Evolutionary conservation across 495 filamentous ascomycete species (phyloP).

Genomic region (Penicillium silybi): DNA sequence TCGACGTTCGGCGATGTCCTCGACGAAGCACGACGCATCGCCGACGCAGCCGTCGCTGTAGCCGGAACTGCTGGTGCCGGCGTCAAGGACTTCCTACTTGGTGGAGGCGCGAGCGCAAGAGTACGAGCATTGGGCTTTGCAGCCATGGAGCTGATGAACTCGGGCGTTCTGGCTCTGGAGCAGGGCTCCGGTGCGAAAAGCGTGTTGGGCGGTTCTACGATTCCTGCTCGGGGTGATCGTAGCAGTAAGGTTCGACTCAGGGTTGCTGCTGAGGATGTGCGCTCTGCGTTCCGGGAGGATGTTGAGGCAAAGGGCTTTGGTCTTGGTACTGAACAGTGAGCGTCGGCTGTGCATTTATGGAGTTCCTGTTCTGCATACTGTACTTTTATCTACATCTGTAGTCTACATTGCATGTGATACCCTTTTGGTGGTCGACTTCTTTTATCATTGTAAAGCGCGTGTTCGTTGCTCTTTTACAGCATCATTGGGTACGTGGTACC

Average conservation of each 20-base stretch:
- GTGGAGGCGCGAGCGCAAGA: conserved; percentile 46
- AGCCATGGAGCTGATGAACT: conserved; percentile 76
- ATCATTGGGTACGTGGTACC: not conserved
- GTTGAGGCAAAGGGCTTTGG: conserved; percentile 74
- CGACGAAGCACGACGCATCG: conserved; percentile 80
- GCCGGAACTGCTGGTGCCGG: conserved; percentile 37
- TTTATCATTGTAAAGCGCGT: not conserved
- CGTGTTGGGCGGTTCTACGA: conserved; percentile 30
- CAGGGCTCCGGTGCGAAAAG: conserved; percentile 35
- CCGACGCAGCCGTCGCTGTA: conserved; percentile 48
- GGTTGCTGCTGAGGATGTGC: conserved; percentile 86
- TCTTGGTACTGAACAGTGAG: conserved; percentile 38
- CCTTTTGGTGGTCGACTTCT: conserved; percentile 3
- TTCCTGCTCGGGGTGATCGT: conserved; percentile 65
- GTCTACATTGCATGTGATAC: conserved; percentile 26
- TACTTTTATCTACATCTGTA: not conserved
- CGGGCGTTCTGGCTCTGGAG: conserved; percentile 83
- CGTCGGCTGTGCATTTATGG: conserved; percentile 4
- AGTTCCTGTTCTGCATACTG: conserved; percentile 5
- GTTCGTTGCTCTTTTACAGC: not conserved
- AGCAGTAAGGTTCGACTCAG: conserved; percentile 81
- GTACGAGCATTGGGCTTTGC: conserved; percentile 66
- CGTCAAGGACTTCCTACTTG: conserved; percentile 42
- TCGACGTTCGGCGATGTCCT: conserved; percentile 85
- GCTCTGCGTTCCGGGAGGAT: conserved; percentile 83